These are phyloP conservation scores for Wickerhamomyces chambardii DNA, from an alignment of 805 yeast species.

Conservation along the genomic window DNA sequence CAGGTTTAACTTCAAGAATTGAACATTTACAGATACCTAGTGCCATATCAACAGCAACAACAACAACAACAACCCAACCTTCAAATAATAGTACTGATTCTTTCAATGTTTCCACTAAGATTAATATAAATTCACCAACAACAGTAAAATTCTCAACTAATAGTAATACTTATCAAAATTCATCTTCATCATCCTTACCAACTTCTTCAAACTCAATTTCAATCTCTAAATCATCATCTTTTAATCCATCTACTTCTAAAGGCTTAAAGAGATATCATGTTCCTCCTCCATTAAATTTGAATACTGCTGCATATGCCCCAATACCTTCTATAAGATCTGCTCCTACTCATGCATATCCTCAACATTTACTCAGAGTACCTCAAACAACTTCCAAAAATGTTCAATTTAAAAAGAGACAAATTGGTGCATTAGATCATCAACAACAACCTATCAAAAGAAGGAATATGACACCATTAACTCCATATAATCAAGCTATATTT, in stretches of 20 bases:
- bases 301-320: constrained; percentile 6
- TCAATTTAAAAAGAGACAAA: not conserved
- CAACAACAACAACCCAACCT: too few species aligned
- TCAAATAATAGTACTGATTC: too few species aligned
- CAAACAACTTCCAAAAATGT: not conserved
- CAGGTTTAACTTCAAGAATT: constrained; percentile 9
- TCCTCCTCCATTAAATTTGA: constrained; percentile 21
- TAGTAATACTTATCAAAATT: too few species aligned
- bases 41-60: too few species aligned
- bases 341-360: constrained; percentile 14
- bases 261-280: constrained; percentile 18
- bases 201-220: constrained; percentile 12
- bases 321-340: constrained; percentile 22
- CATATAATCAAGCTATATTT: not conserved
- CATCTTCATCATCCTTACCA: constrained; percentile 7
- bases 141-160: too few species aligned
- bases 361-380: not conserved
- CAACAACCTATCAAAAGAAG: not conserved
- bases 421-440: not conserved
- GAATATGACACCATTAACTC: not conserved
- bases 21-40: too few species aligned
- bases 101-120: too few species aligned
- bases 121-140: too few species aligned
- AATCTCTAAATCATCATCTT: too few species aligned
- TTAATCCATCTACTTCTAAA: constrained; percentile 3